phyloP scores from a whole-genome alignment of 352 stramenopile species.

The Pythium oligandrum region DNA sequence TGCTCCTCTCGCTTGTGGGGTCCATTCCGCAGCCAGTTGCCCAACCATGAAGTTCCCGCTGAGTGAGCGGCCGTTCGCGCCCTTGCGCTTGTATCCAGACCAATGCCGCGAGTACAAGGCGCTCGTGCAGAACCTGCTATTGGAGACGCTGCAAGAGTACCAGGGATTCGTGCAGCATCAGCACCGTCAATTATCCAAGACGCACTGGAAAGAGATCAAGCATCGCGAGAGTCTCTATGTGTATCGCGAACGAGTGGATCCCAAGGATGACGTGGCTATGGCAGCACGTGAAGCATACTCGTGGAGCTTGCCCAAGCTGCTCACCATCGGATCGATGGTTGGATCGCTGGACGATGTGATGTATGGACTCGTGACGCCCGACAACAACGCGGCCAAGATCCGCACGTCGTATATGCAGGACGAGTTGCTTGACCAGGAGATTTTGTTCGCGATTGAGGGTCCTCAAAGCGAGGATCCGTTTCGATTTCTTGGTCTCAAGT shows the following conservation, averaged over 20 bases:
- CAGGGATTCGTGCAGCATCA: slow-evolving; percentile 1
- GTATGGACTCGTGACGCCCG: slow-evolving; percentile 40
- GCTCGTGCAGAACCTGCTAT: slow-evolving; percentile 10
- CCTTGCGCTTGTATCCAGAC: neutral
- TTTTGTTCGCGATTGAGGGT: slow-evolving; percentile 22
- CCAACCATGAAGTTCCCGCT: slow-evolving; percentile 17
- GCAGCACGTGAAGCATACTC: neutral
- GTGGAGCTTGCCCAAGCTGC: slow-evolving; percentile 41
- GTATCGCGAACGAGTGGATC: slow-evolving; percentile 32
- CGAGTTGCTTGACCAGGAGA: slow-evolving; percentile 32
- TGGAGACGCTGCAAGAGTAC: slow-evolving; percentile 13
- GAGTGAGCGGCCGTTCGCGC: slow-evolving; percentile 11
- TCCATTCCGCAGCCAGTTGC: no score
- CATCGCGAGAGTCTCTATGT: slow-evolving; percentile 32
- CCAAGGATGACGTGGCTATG: slow-evolving; percentile 6
- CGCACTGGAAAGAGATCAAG: slow-evolving; percentile 6
- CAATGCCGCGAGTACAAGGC: slow-evolving; percentile 4
- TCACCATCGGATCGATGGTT: slow-evolving; percentile 39
- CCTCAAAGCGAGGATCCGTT: slow-evolving; percentile 33
- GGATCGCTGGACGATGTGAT: slow-evolving; percentile 61
- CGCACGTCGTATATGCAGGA: slow-evolving; percentile 28
- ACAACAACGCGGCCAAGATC: slow-evolving; percentile 31
- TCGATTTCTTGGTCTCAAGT: slow-evolving; percentile 45
- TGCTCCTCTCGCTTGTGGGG: no score
- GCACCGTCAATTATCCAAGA: slow-evolving; percentile 1